Conservation (phyloP, 1,284 basidiomycete species). For the Cutaneotrichosporon sp. region DNA sequence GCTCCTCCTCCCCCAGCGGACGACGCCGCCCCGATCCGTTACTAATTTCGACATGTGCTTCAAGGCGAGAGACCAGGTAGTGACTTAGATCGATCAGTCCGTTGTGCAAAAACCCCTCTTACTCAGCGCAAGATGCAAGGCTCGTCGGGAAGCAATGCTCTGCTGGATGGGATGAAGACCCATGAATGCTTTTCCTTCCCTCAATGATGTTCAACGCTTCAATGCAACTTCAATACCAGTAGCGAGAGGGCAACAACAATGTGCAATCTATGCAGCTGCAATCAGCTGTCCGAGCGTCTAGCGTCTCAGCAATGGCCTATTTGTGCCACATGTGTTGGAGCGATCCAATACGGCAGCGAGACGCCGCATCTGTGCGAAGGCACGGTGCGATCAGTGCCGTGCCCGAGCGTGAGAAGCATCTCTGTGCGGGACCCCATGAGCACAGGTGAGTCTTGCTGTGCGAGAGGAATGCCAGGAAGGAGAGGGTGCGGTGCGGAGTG, state of each 20-base stretch:
- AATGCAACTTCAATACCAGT: constrained; percentile 6
- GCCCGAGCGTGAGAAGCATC: background rate
- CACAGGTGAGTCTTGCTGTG: constrained; percentile 2
- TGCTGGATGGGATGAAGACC: constrained; percentile 5
- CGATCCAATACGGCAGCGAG: background rate
- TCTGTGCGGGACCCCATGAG: background rate
- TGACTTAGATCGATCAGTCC: background rate
- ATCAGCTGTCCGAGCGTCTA: background rate
- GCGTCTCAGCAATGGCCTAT: background rate
- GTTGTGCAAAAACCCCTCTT: constrained; percentile 4
- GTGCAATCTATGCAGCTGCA: constrained; percentile 2
- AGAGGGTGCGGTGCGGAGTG: background rate
- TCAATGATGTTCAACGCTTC: constrained; percentile 9
- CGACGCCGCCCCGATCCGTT: constrained; percentile 4
- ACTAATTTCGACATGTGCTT: constrained; percentile 4
- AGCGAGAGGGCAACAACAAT: background rate
- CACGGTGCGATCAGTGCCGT: background rate
- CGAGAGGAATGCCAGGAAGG: background rate
- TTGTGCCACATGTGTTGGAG: background rate
- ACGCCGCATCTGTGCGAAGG: background rate
- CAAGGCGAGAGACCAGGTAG: background rate
- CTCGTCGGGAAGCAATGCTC: constrained; percentile 4
- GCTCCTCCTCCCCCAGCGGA: constrained; percentile 22
- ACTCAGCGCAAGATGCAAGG: constrained; percentile 7
- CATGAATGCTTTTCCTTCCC: constrained; percentile 10